phyloP scores from a whole-genome alignment of 495 filamentous ascomycete genomes.

The Baudoinia panamericana region DNA sequence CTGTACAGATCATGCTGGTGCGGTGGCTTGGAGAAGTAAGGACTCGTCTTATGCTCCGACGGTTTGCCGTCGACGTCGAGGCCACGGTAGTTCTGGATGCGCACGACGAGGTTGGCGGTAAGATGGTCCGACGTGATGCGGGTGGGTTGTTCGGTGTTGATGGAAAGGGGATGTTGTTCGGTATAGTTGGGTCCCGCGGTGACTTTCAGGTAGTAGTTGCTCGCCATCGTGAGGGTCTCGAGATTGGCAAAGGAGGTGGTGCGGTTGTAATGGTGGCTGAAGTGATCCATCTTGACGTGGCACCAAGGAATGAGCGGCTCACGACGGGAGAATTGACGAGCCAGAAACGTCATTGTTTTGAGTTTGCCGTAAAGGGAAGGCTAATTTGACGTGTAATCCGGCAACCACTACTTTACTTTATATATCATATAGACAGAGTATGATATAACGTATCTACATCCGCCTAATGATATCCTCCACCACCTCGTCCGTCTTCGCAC shows the following conservation, averaged over 20 bases:
- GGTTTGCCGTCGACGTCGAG: conserved; percentile 23
- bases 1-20: conserved; percentile 70
- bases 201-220: conserved; percentile 54
- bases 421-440: neutral
- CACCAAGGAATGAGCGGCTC: no score
- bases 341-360: conserved; percentile 2
- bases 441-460: conserved; percentile 39
- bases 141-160: conserved; percentile 51
- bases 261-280: neutral
- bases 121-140: conserved; percentile 46
- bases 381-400: no score
- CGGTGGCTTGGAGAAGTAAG: conserved; percentile 59
- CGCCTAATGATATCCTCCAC: conserved; percentile 78
- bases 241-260: neutral
- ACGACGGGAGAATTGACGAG: neutral
- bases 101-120: conserved; percentile 50
- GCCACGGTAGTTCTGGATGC: conserved; percentile 50
- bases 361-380: neutral
- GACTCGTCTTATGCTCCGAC: conserved; percentile 33
- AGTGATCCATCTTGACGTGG: neutral
- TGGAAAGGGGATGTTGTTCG: conserved; percentile 53
- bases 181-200: conserved; percentile 62
- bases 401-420: no score
- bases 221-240: conserved; percentile 21
- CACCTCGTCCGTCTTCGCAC: conserved; percentile 75